Conservation (phyloP, 768 basidiomycete species). For the Mycena albidolilacea region DNA sequence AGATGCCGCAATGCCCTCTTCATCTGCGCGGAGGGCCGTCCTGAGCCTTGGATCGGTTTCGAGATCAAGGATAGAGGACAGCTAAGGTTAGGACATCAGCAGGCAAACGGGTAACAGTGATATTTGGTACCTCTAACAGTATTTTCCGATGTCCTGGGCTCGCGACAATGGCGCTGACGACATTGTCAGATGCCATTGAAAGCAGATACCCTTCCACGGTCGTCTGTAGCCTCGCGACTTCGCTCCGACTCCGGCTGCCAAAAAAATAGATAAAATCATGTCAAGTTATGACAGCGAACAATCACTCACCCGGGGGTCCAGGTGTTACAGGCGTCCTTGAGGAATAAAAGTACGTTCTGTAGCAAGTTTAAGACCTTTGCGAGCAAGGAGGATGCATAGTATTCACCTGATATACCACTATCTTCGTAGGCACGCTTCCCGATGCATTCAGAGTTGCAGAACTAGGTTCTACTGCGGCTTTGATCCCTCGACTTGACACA, state of each 20-base stretch:
- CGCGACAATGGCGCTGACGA: constrained; percentile 22
- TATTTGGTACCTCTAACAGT: constrained; percentile 21
- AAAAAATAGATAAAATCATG: not conserved
- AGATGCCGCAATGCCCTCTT: constrained; percentile 14
- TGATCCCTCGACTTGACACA: not conserved
- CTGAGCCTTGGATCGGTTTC: constrained; percentile 14
- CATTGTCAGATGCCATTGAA: constrained; percentile 16
- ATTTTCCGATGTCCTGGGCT: constrained; percentile 22
- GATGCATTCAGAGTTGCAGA: not conserved
- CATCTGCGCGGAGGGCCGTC: constrained; percentile 10
- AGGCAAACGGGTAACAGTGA: not conserved
- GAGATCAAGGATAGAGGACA: constrained; percentile 19
- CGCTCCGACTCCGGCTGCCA: constrained; percentile 6
- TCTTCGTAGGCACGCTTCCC: not conserved
- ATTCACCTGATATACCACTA: constrained; percentile 8
- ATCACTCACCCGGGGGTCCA: not conserved
- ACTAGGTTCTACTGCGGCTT: not conserved
- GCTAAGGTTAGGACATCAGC: not conserved
- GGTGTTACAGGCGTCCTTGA: constrained; percentile 9
- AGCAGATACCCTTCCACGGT: constrained; percentile 6
- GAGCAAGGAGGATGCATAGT: not conserved
- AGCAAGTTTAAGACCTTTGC: not conserved
- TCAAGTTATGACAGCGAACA: not conserved
- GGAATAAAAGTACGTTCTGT: constrained; percentile 14
- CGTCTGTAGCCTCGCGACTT: constrained; percentile 8